Conservation (phyloP, 306 rosid species). For the Castanea mollissima region DNA sequence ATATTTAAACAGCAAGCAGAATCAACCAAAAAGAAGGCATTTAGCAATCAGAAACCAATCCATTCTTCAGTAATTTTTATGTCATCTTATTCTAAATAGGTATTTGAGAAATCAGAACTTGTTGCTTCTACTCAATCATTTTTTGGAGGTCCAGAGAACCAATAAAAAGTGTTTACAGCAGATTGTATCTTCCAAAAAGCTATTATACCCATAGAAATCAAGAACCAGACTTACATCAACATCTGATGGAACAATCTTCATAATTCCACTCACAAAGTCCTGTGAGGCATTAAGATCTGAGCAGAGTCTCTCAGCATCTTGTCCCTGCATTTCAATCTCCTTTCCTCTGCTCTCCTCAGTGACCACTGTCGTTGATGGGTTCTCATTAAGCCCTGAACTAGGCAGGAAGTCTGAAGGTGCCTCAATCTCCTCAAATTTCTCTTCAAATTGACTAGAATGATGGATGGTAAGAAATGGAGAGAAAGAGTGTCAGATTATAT, state of each 20-base stretch:
- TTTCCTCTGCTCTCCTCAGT: constrained; percentile 47
- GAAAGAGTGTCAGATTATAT: constrained; percentile 9
- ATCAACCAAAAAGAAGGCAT: not conserved
- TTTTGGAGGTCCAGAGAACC: not conserved
- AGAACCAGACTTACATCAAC: constrained; percentile 70
- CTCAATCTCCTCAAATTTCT: constrained; percentile 86
- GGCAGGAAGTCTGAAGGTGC: constrained; percentile 54
- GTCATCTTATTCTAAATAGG: not conserved
- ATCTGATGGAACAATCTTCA: constrained; percentile 97
- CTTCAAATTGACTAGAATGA: constrained; percentile 85
- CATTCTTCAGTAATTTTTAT: not conserved
- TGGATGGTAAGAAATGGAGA: constrained; percentile 18
- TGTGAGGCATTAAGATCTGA: constrained; percentile 57
- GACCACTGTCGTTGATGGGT: constrained; percentile 33
- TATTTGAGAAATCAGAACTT: constrained; percentile 1
- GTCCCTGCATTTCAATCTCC: constrained; percentile 48
- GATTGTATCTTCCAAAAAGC: constrained; percentile 1
- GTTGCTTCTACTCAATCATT: not conserved
- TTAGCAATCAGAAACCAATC: not conserved
- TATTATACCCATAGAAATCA: constrained; percentile 4
- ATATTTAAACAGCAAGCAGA: not conserved
- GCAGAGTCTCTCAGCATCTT: constrained; percentile 46
- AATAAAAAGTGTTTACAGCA: not conserved
- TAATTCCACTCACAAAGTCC: constrained; percentile 83
- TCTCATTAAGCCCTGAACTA: constrained; percentile 53